Evolutionary conservation across 768 basidiomycete genomes (phyloP), one percentile per base, ranked within the genome.

Genomic region (Psilocybe tampanensis): DNA sequence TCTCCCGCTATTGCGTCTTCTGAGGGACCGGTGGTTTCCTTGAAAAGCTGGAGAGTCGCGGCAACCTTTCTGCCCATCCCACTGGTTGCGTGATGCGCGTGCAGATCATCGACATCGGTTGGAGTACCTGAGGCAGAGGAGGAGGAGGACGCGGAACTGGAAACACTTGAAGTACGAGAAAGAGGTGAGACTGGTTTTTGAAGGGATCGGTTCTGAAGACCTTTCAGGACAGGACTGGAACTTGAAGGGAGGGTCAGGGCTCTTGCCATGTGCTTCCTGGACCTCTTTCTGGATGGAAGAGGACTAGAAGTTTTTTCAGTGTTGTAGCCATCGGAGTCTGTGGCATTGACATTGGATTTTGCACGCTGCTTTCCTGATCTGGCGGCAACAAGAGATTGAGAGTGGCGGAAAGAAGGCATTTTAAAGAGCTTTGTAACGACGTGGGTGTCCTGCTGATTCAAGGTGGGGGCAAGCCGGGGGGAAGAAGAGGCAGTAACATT

Each of bases 51-150:
- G 11, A 94, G 77, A 5, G 87, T 86, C 11, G 88, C 90, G 1
- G 92, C 92, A 29, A 94, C 91, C 69, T 94, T 94, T 62, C 92
- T 85, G 26, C 90, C 87, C 47, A 86, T 89, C 18, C 85, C 86
- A 41, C 74, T 65, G 32, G 68, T 68, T 17, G 73, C 61, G 49
- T 71, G 71, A 22, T 68, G 60, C 4, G 65, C 64, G 32, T 64
- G 53, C 15, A 45, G 56, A 41, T 74, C 67, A 34, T 77, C 71
- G 13, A 62, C 66, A 49, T 67, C 65, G 17, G 72, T 67, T n/a
- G 66, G 69, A 18, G 66, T 63, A 34, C 67, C 68, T 23, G 75
- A 72, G 9, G 73, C 69, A 17, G 73, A 74, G 32, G 75, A 72
- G 4, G 73, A 70, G 12, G 73, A 74, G 1, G 75, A 74, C 29